A percentile compares a stretch with the other conserved stretches of the same genome.
phyloP scores from a whole-genome alignment of 2,329 filamentous ascomycete genomes.

The Mariannaea elegans region DNA sequence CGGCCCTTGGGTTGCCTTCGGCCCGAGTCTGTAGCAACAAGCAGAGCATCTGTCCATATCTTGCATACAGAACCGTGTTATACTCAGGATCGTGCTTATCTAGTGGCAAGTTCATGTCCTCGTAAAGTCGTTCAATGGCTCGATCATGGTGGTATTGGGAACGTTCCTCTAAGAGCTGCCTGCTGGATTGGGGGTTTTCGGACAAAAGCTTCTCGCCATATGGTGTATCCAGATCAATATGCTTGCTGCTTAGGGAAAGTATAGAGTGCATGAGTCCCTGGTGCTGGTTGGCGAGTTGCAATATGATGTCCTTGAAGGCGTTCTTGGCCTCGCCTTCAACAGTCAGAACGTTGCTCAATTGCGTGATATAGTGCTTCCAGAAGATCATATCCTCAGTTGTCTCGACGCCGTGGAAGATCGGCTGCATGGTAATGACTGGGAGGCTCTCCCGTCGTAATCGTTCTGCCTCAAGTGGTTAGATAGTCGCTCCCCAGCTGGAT shows the following conservation, averaged over 20 bases:
- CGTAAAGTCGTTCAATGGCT: conserved; percentile 62
- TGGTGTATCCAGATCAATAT: conserved; percentile 69
- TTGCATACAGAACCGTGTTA: conserved; percentile 59
- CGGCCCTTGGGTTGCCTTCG: conserved; percentile 66
- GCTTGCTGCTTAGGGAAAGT: conserved; percentile 82
- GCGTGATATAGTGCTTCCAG: conserved; percentile 82
- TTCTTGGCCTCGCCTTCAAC: conserved; percentile 84
- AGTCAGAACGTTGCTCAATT: conserved; percentile 82
- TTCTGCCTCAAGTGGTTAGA: conserved; percentile 49
- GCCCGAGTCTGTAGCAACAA: conserved; percentile 66
- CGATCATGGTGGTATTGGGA: conserved; percentile 65
- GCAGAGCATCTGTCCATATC: conserved; percentile 71
- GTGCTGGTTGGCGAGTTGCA: conserved; percentile 83
- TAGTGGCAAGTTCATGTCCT: conserved; percentile 53
- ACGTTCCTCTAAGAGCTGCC: conserved; percentile 57
- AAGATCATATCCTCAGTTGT: conserved; percentile 81
- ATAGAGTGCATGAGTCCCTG: conserved; percentile 91
- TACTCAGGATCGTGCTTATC: conserved; percentile 55
- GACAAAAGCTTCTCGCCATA: conserved; percentile 63
- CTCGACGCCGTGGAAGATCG: conserved; percentile 83
- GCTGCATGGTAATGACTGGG: conserved; percentile 65
- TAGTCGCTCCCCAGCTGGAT: background rate
- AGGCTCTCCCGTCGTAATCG: conserved; percentile 58
- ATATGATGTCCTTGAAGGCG: conserved; percentile 84
- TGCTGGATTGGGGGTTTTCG: conserved; percentile 57